Evolutionary conservation across 805 yeast species (phyloP), one percentile per base, ranked within the genome.

Genomic region (Saccharomyces paradoxus): DNA sequence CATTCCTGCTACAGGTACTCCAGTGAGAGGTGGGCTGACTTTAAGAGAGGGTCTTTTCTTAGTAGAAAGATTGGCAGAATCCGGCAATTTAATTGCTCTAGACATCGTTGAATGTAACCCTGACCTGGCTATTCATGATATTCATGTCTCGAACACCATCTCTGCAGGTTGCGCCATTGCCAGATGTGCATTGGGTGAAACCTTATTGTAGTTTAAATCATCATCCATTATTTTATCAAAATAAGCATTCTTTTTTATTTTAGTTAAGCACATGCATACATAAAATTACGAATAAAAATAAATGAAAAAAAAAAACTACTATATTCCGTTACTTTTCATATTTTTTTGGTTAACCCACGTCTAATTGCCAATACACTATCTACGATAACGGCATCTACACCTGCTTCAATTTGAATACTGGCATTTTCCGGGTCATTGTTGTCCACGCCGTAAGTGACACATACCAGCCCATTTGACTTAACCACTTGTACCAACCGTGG

Each of bases 361-460:
- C 96, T 78, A n/a, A 91, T 95, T 0, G 96, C 97, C 64, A 91
- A 76, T 1, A 92, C 98, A 53, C 89, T 84, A 71, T 92, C 98
- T 2, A 89, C 97, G 71, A 92, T 92, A n/a, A 92, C 97, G 0
- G 99, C 99, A 75, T 92, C 98, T 12, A 92, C 96, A 8, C 98
- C 98, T 3, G 95, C 91, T 58, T 82, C 83, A 85, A 92, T 85
- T 70, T 92, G 97, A 55, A 87, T 74, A 60, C 82, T 83, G 29
- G 96, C 90, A 57, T 83, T 83, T 55, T 81, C 89, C 0, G 97
- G 96, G 37, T 82, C 83, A 63, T 92, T 92, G 69, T 92, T 92
- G 66, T 80, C 77, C 1, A 80, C 78, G 29, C 98, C 98, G 63
- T 92, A 92, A 0, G 97, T 88, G 54, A 92, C 92, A 71, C 97